phyloP scores from a whole-genome alignment of 305 asterid species.

The Fraxinus platypoda region DNA sequence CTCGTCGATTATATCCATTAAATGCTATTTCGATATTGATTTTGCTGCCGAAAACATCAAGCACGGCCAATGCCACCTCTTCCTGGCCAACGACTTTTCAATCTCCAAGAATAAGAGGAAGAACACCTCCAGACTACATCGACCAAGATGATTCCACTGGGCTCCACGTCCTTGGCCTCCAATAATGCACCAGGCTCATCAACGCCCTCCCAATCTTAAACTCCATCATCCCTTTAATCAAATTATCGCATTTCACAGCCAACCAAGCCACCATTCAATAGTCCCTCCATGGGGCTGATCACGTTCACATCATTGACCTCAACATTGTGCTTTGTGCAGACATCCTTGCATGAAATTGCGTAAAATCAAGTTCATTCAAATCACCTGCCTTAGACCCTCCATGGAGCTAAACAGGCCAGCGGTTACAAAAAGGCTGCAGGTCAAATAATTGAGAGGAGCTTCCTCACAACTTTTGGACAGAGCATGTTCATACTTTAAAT shows the following conservation, averaged over 20 bases:
- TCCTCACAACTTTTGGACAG: background rate
- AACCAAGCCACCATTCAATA: constrained; percentile 78
- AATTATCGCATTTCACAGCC: constrained; percentile 87
- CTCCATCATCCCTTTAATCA: constrained; percentile 64
- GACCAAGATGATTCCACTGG: constrained; percentile 50
- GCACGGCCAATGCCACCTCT: constrained; percentile 35
- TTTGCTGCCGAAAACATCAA: constrained; percentile 21
- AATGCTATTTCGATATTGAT: constrained; percentile 40
- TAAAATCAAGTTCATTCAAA: constrained; percentile 48
- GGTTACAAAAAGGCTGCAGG: constrained; percentile 33
- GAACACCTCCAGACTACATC: background rate
- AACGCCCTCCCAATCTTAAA: constrained; percentile 68
- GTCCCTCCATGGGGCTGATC: constrained; percentile 32
- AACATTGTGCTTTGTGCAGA: constrained; percentile 83
- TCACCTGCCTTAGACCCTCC: constrained; percentile 77
- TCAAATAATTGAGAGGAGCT: background rate
- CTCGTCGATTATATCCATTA: constrained; percentile 35
- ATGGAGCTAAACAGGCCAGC: constrained; percentile 63
- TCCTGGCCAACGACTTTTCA: background rate
- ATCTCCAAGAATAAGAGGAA: background rate
- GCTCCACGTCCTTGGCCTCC: constrained; percentile 42
- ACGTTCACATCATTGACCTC: constrained; percentile 77
- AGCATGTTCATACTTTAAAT: background rate
- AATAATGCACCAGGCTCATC: constrained; percentile 69
- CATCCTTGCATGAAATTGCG: constrained; percentile 69